Evolutionary conservation across 1,139 yeast species (phyloP).

Genomic region (Kodamaea suecica): DNA sequence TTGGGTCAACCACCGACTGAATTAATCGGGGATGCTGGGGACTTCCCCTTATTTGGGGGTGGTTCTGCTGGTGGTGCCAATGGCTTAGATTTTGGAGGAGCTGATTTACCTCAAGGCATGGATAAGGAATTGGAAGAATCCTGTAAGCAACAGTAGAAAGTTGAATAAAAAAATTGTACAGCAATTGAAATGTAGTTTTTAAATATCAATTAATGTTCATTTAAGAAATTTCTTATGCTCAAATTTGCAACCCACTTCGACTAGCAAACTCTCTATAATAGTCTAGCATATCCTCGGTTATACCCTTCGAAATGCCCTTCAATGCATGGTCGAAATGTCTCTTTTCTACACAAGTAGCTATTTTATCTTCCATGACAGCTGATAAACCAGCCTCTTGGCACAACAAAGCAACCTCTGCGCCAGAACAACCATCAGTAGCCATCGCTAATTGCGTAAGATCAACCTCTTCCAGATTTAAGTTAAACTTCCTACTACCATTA

Average conservation of each 20-base stretch:
- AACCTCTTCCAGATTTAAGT: slow-evolving; percentile 41
- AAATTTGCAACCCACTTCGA: slow-evolving; percentile 33
- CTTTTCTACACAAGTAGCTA: slow-evolving; percentile 50
- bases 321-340: slow-evolving; percentile 75
- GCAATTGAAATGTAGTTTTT: no score
- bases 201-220: no score
- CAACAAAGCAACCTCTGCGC: slow-evolving; percentile 88
- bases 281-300: slow-evolving; percentile 77
- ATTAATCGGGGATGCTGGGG: slow-evolving; percentile 62
- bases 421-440: slow-evolving; percentile 85
- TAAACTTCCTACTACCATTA: slow-evolving; percentile 59
- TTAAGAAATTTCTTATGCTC: no score
- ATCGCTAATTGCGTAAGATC: slow-evolving; percentile 55
- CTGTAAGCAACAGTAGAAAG: slow-evolving; percentile 22
- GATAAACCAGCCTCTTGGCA: slow-evolving; percentile 95
- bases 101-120: slow-evolving; percentile 47
- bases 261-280: slow-evolving; percentile 68
- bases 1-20: slow-evolving; percentile 89
- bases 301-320: slow-evolving; percentile 65
- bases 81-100: slow-evolving; percentile 38
- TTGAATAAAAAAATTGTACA: no score
- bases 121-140: slow-evolving; percentile 41
- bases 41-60: slow-evolving; percentile 54
- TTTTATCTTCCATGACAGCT: slow-evolving; percentile 77
- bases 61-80: slow-evolving; percentile 27